Evolutionary conservation across 2,329 filamentous ascomycete genomes (phyloP).

Genomic region (Xylaria multiplex): DNA sequence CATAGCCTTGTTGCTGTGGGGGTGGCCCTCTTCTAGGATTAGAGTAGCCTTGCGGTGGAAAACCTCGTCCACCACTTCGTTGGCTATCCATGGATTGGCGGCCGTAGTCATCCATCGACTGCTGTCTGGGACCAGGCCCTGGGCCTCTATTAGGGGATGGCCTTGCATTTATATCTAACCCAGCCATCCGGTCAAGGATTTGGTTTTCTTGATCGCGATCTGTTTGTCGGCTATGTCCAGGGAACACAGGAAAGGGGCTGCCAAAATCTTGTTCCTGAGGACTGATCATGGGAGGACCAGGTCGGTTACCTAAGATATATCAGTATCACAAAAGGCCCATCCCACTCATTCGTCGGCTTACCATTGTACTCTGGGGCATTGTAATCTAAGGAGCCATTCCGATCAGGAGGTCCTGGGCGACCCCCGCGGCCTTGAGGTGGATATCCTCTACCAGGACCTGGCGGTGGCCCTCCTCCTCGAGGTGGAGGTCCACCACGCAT

Average conservation of each 20-base stretch:
- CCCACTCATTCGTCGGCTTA: conserved; percentile 35
- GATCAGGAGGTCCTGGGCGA: conserved; percentile 54
- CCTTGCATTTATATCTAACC: conserved; percentile 53
- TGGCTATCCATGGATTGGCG: conserved; percentile 51
- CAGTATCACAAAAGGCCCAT: conserved; percentile 29
- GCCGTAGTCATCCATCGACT: conserved; percentile 51
- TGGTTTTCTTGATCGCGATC: conserved; percentile 55
- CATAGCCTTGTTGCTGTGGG: conserved; percentile 50
- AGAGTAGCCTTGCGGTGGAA: conserved; percentile 51
- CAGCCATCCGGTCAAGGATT: conserved; percentile 56
- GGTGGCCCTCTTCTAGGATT: conserved; percentile 51
- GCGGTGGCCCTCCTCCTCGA: conserved; percentile 19
- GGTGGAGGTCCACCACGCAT: conserved; percentile 53
- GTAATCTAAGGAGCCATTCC: conserved; percentile 53
- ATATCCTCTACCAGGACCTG: conserved; percentile 36
- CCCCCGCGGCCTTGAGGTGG: conserved; percentile 30
- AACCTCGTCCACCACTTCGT: conserved; percentile 48
- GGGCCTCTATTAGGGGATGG: conserved; percentile 47
- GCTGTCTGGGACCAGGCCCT: conserved; percentile 49
- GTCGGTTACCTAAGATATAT: conserved; percentile 40
- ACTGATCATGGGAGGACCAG: conserved; percentile 40
- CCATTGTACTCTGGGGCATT: conserved; percentile 47
- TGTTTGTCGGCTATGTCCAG: conserved; percentile 53
- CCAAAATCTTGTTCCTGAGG: conserved; percentile 52
- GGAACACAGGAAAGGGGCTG: conserved; percentile 56